Base-by-base conservation (phyloP, 1,139 yeast species). In the Suhomyces terraborum region DNA sequence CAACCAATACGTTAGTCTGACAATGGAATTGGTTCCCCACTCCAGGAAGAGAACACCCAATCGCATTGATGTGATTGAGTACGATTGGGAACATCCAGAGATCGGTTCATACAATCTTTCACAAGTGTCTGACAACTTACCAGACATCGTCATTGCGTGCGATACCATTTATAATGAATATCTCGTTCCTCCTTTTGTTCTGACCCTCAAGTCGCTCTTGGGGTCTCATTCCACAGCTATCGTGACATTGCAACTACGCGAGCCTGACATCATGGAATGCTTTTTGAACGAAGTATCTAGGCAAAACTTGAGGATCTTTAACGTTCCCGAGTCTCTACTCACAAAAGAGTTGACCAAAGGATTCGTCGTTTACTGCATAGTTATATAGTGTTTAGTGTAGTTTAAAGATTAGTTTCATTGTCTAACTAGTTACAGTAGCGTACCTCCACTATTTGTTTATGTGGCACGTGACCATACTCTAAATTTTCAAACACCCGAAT, bases 111-210 rank as follows among this genome's bases (percentile, higher is more conserved):
- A 45, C 24, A 58, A 61, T 24, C 55, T 64, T 26, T 28, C 48
- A 10, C 21, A 22, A n/a, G 29, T 47, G 1, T 29, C 41, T 3
- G 34, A 26, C 2, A 21, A 24, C 1, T 32, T 24, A 2, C 75
- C 79, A 0, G 79, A 77, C 46, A 52, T 78, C 14, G 63, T 84
- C 3, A 53, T 84, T 12, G 87, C 88, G 0, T 79, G 85, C 53
- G 94, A 84, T 55, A 80, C 88, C 8, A 70, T 84, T 5, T 84
- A 84, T 61, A 85, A 84, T 52, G 86, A 80, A 43, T 82, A 67
- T 49, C 62, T 85, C 32, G 70, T 83, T 2, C 75, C 74, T 0
- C 75, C 65, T 38, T 75, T 84, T 42, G 60, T 81, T 4, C 58
- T 58, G 12, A 69, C 85, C 0, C 36, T 80, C 17, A 53, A 56